Base-by-base conservation (phyloP, 192 early-diverging fungal genomes). In the Coemansia sp. region DNA sequence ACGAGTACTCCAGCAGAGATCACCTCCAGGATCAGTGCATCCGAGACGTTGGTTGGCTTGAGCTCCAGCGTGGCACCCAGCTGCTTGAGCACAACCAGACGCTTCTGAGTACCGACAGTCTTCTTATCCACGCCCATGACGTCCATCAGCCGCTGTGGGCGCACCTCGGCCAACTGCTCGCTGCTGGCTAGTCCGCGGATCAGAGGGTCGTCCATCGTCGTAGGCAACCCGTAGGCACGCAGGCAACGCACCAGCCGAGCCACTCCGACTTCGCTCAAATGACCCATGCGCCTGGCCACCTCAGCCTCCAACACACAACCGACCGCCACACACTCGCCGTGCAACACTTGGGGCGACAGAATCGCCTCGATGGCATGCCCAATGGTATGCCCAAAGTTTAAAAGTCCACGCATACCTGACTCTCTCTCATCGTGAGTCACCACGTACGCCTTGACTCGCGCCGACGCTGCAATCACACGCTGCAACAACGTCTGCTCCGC, bases 101-200 rank as follows among this genome's bases (percentile, higher is more conserved):
- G 91, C 76, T 98, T 98, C 72, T 93, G 88, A 60, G 90, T 86
- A 42, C 96, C 97, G 66, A 92, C 87, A 50, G 91, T 99, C 86
- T 99, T 99, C 84, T 98, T 99, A 78, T 99, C 97, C 11, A 99
- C 90, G 16, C 89, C 80, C 92, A 98, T 94, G 69, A 97, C 86
- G 38, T 92, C 89, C 91, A 99, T 86, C 59, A 99, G 81, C 1
- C 77, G 73, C 70, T 87, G 84, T 59, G 95, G 96, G 4, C 95
- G 93, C 40, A 89, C 55, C 67, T 78, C 85, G 59, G 88, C 75
- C 73, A 92, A 88, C 63, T 85, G 80, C 23, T 82, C 79, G 30
- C 86, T 86, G 26, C 92, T 90, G 10, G 87, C 86, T 3, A 86
- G 77, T 21, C 78, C 69, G 65, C 84, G 82, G 32, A 96, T 87